These are phyloP conservation scores for Malassezia sp. DNA, from an alignment of 1,284 basidiomycete genomes.

Conservation along the genomic window DNA sequence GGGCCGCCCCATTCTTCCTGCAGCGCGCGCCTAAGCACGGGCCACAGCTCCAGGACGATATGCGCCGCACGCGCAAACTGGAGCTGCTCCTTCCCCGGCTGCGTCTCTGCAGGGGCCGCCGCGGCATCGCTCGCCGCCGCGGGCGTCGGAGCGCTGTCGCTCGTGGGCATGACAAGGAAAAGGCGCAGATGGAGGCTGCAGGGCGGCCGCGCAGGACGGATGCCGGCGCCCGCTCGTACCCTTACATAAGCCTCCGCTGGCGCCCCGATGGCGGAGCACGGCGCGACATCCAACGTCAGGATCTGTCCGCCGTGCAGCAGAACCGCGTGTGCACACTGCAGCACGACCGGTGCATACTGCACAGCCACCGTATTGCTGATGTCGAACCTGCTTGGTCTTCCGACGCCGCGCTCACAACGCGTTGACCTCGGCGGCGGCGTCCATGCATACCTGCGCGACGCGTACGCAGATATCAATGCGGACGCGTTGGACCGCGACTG, in stretches of 20 bases:
- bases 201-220: too few relatives aligned
- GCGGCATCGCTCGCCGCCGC: slow-evolving; percentile 12
- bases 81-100: slow-evolving; percentile 28
- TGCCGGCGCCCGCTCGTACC: too few relatives aligned
- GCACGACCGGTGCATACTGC: too few relatives aligned
- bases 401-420: slow-evolving; percentile 22
- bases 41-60: slow-evolving; percentile 38
- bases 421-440: slow-evolving; percentile 48
- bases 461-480: slow-evolving; percentile 67
- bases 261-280: too few relatives aligned
- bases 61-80: slow-evolving; percentile 40
- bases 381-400: slow-evolving; percentile 37
- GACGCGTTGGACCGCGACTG: slow-evolving; percentile 78
- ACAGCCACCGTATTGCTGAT: slow-evolving; percentile 11
- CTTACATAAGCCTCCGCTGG: too few relatives aligned
- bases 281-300: too few relatives aligned
- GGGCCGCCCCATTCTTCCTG: slow-evolving; percentile 39
- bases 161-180: slow-evolving; percentile 8
- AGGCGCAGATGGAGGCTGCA: too few relatives aligned
- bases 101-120: slow-evolving; percentile 3
- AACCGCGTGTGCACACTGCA: too few relatives aligned
- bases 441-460: slow-evolving; percentile 58
- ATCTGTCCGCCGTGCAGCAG: too few relatives aligned
- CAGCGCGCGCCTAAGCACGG: slow-evolving; percentile 40
- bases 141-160: slow-evolving; percentile 7